Conservation (phyloP, 768 basidiomycete species). For the Termitomyces sp. region DNA sequence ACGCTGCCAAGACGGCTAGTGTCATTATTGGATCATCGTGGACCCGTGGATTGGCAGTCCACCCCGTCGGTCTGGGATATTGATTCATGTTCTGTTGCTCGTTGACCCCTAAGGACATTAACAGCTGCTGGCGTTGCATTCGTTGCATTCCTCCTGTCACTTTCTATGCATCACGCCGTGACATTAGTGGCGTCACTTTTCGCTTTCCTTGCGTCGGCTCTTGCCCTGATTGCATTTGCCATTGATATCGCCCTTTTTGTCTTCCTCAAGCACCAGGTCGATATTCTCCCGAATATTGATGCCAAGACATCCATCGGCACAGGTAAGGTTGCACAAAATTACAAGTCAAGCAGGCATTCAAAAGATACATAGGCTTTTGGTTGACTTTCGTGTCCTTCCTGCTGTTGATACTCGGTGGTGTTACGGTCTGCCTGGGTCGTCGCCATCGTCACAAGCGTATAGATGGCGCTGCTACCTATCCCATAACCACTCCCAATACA, state of each 20-base stretch:
- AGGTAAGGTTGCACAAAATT: slow-evolving; percentile 36
- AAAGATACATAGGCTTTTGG: slow-evolving; percentile 54
- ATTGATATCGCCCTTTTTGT: slow-evolving; percentile 73
- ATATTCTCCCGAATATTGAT: slow-evolving; percentile 37
- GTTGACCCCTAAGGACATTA: background rate
- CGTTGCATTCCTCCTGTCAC: slow-evolving; percentile 55
- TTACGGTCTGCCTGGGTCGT: slow-evolving; percentile 67
- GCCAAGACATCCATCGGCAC: slow-evolving; percentile 51
- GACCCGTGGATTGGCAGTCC: slow-evolving; percentile 71
- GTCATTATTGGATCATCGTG: slow-evolving; percentile 48
- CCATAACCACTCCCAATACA: slow-evolving; percentile 29
- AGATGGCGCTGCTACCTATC: slow-evolving; percentile 32
- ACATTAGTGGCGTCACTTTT: slow-evolving; percentile 58
- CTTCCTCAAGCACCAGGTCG: slow-evolving; percentile 52
- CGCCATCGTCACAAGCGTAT: slow-evolving; percentile 52
- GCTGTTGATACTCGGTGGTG: slow-evolving; percentile 57
- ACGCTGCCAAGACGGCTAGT: slow-evolving; percentile 27
- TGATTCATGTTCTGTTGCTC: background rate
- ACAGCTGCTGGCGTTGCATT: slow-evolving; percentile 51
- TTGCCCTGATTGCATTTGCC: slow-evolving; percentile 69
- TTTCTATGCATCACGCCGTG: slow-evolving; percentile 52
- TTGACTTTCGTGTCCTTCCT: slow-evolving; percentile 63
- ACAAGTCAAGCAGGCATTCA: background rate
- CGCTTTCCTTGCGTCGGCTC: slow-evolving; percentile 64
- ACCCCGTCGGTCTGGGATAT: slow-evolving; percentile 59